Base-by-base conservation (phyloP, 192 early-diverging fungal genomes). In the Lunasporangiospora selenospora region DNA sequence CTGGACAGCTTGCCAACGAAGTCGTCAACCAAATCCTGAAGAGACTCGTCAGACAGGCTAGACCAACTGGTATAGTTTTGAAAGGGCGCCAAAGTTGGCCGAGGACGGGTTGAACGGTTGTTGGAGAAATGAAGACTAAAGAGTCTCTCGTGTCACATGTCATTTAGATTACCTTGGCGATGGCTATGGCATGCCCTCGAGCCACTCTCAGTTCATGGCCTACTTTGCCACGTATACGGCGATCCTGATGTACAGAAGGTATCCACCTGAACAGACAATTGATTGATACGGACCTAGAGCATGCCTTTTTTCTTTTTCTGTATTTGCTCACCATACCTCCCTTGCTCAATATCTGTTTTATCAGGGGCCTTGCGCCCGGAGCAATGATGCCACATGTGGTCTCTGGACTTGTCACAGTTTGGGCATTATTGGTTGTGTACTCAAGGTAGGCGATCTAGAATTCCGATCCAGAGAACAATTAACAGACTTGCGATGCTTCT, bases 161-260 rank as follows among this genome's bases (percentile, higher is more conserved):
- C n/a, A n/a, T n/a, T n/a, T 76, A 91, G 90, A 75, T 30, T 84
- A 87, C 59, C 70, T 91, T 27, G 88, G 89, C 3, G 75, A 77
- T 13, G 90, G 89, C 7, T 93, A 95, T 67, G 93, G 91, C 5
- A 95, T 95, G 93, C 93, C 93, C 9, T 90, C 88, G 8, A 85
- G 82, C 30, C 93, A 95, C 65, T 62, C 91, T 9, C 91, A 95
- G 58, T 92, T 93, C 62, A 88, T 93, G 62, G 81, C 82, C 32
- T 95, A 81, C 67, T 95, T 92, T 77, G 81, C 87, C 7, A 75
- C 75, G 0, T 91, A 84, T 59, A 45, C 65, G 0, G 48, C 80
- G 16, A 62, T 94, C 15, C 82, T 91, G 45, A 57, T 83, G 24
- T 67, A 78, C 37, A 46, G 40, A 33, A 66, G 79, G 84, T 87